A percentile compares a stretch with the other conserved stretches of the same genome.
These are phyloP conservation scores for Paramecium sonneborni DNA, from an alignment of 73 alveolate species.

Conservation along the genomic window DNA sequence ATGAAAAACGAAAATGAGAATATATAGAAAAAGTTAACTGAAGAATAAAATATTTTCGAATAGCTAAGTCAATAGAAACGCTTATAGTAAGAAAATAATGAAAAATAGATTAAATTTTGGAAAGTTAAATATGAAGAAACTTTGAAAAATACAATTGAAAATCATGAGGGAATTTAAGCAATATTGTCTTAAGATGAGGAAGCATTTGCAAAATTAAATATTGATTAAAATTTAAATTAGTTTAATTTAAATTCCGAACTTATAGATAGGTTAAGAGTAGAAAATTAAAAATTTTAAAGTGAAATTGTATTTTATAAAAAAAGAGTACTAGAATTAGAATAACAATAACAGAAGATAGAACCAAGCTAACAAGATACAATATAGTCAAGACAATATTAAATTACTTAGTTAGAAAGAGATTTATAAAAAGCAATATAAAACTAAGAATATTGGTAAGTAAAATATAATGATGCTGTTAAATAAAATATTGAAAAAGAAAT, in stretches of 20 bases:
- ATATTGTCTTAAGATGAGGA: neutral
- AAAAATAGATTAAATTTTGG: constrained; percentile 25
- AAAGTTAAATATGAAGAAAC: neutral
- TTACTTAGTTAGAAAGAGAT: neutral
- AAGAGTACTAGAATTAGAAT: neutral
- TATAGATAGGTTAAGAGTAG: neutral
- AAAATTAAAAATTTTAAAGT: neutral
- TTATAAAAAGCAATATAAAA: neutral
- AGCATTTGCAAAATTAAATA: neutral
- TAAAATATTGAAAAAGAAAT: constrained; percentile 38
- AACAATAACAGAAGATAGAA: neutral
- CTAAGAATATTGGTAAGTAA: neutral
- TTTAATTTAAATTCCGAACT: neutral
- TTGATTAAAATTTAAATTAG: neutral
- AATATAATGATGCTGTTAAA: constrained; percentile 21
- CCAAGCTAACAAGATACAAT: constrained; percentile 28
- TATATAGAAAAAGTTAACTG: neutral
- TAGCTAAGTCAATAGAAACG: neutral
- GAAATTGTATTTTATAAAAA: neutral
- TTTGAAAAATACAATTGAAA: neutral
- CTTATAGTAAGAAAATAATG: neutral
- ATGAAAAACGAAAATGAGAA: neutral
- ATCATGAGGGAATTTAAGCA: neutral
- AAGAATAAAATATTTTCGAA: neutral
- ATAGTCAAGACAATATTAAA: neutral